Percentiles rank a stretch among this genome's conserved stretches.
These are phyloP conservation scores for Calonectria pseudoreteaudii DNA, from an alignment of 2,329 filamentous ascomycete genomes.

Conservation along the genomic window DNA sequence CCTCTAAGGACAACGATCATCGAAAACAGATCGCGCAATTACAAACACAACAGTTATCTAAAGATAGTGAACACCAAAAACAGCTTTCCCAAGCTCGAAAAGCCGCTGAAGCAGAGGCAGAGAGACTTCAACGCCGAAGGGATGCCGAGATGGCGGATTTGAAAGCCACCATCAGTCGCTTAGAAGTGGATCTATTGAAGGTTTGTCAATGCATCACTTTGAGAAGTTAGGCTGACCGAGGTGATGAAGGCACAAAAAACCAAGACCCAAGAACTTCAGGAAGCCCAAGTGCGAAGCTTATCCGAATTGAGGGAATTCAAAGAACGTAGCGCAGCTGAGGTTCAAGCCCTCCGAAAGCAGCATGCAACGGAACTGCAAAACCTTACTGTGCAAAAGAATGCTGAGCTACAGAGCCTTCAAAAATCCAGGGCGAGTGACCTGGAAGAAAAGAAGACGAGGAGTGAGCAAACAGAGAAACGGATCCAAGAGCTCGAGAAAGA, in stretches of 20 bases:
- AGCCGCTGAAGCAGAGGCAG: conserved; percentile 60
- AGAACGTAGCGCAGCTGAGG: conserved; percentile 29
- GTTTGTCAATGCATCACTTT: conserved; percentile 46
- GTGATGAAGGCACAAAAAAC: conserved; percentile 66
- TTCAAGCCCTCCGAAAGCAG: conserved; percentile 30
- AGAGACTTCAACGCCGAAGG: conserved; percentile 59
- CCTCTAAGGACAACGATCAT: conserved; percentile 45
- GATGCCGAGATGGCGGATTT: conserved; percentile 75
- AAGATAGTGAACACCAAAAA: conserved; percentile 52
- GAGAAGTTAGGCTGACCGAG: not conserved
- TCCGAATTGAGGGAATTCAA: conserved; percentile 37
- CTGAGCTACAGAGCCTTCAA: conserved; percentile 63
- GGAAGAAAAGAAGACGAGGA: conserved; percentile 29
- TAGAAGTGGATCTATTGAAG: conserved; percentile 74
- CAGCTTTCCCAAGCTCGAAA: conserved; percentile 61
- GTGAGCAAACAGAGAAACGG: conserved; percentile 43
- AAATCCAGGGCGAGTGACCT: conserved; percentile 33
- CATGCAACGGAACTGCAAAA: conserved; percentile 20
- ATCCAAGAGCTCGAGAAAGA: conserved; percentile 42
- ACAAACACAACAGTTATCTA: conserved; percentile 45
- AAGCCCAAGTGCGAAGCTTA: conserved; percentile 35
- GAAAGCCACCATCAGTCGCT: conserved; percentile 67
- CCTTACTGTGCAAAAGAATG: conserved; percentile 44
- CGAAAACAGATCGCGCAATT: conserved; percentile 44
- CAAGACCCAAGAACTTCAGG: conserved; percentile 70